Evolutionary conservation across 129 eudicot genomes (phyloP).

Genomic region (Sambucus nigra): DNA sequence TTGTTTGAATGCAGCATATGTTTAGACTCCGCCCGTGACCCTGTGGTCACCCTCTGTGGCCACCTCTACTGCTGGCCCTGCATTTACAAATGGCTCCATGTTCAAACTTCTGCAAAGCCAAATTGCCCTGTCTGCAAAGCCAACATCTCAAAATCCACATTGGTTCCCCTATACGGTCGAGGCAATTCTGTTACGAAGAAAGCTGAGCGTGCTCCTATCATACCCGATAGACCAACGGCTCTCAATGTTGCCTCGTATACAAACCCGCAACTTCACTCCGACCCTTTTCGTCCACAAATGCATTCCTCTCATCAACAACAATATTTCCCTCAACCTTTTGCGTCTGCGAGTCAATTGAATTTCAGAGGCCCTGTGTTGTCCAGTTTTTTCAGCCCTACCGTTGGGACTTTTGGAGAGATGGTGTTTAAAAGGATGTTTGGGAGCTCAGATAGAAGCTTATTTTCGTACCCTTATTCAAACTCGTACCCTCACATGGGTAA

Average conservation of each 20-base stretch:
- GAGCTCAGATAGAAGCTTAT: slow-evolving; percentile 31
- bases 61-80: slow-evolving; percentile 96
- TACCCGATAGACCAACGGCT: slow-evolving; percentile 69
- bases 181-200: slow-evolving; percentile 31
- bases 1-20: slow-evolving; percentile 87
- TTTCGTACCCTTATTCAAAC: slow-evolving; percentile 33
- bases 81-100: slow-evolving; percentile 81
- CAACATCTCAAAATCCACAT: slow-evolving; percentile 46
- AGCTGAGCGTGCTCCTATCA: slow-evolving; percentile 21
- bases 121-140: slow-evolving; percentile 88
- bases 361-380: slow-evolving; percentile 20
- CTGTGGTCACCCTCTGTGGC: slow-evolving; percentile 90
- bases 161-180: slow-evolving; percentile 75
- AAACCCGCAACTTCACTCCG: slow-evolving; percentile 30
- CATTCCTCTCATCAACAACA: slow-evolving; percentile 32
- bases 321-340: slow-evolving; percentile 30
- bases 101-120: slow-evolving; percentile 41
- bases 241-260: slow-evolving; percentile 16
- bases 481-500: slow-evolving; percentile 16
- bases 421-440: slow-evolving; percentile 51
- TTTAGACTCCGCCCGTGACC: slow-evolving; percentile 72
- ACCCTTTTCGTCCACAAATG: slow-evolving; percentile 29
- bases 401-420: slow-evolving; percentile 64
- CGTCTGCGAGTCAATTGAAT: slow-evolving; percentile 27
- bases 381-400: slow-evolving; percentile 39